phyloP scores from a whole-genome alignment of 371 early-diverging fungal genomes.

The Paraphysoderma sedebokerense region DNA sequence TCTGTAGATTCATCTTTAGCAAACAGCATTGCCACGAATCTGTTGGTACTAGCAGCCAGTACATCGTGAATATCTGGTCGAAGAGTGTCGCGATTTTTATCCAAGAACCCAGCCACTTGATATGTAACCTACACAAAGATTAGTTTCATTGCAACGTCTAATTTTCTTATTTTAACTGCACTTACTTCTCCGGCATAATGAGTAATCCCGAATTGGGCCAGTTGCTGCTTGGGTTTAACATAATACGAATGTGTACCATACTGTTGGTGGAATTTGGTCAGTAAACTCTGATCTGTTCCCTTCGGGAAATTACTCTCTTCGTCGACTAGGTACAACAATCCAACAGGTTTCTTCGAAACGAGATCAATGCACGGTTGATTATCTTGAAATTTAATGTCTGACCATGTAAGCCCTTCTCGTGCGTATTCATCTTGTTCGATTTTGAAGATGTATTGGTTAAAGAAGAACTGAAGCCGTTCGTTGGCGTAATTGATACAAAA shows the following conservation, averaged over 20 bases:
- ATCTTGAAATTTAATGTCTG: constrained; percentile 42
- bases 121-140: constrained; percentile 44
- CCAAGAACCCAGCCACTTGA: constrained; percentile 31
- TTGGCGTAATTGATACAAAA: constrained; percentile 73
- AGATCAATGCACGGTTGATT: constrained; percentile 38
- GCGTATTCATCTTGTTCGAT: constrained; percentile 47
- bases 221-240: constrained; percentile 16
- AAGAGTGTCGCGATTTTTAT: constrained; percentile 46
- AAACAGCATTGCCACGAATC: constrained; percentile 12
- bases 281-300: constrained; percentile 32
- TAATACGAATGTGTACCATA: constrained; percentile 18
- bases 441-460: constrained; percentile 52
- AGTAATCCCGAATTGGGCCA: constrained; percentile 25
- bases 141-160: too few species aligned
- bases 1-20: constrained; percentile 8
- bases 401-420: constrained; percentile 40
- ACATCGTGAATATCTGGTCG: constrained; percentile 28
- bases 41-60: constrained; percentile 9
- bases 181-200: constrained; percentile 62
- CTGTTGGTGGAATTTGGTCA: constrained; percentile 16
- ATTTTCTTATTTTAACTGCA: too few species aligned
- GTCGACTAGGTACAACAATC: constrained; percentile 40
- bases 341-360: constrained; percentile 30
- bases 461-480: constrained; percentile 57
- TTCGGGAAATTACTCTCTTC: constrained; percentile 51